phyloP scores from a whole-genome alignment of 2,329 filamentous ascomycete species.

The Monosporascus sp. region DNA sequence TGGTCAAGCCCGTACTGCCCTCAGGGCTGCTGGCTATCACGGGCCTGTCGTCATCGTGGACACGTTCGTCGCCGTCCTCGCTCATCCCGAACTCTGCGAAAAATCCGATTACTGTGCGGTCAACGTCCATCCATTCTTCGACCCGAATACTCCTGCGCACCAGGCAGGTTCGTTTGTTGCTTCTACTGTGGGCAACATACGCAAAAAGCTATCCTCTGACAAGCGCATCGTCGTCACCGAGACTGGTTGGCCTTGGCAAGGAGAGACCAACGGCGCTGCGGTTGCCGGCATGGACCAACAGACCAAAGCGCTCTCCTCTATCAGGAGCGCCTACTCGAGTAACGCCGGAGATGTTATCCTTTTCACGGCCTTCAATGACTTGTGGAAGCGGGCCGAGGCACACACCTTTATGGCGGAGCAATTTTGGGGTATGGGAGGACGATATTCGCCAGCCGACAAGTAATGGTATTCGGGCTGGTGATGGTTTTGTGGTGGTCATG shows the following conservation, averaged over 20 bases:
- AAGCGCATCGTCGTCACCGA: conserved; percentile 73
- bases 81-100: conserved; percentile 64
- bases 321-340: conserved; percentile 53
- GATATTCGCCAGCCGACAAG: conserved; percentile 23
- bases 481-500: neutral
- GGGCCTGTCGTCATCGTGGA: conserved; percentile 78
- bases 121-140: conserved; percentile 84
- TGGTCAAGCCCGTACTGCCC: conserved; percentile 46
- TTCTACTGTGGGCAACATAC: conserved; percentile 44
- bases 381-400: conserved; percentile 65
- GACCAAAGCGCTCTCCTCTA: conserved; percentile 55
- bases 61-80: conserved; percentile 63
- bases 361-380: conserved; percentile 74
- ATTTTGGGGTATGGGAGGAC: conserved; percentile 62
- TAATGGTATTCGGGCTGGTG: conserved; percentile 4
- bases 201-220: conserved; percentile 32
- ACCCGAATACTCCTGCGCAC: conserved; percentile 52
- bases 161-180: conserved; percentile 63
- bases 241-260: conserved; percentile 75
- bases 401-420: conserved; percentile 66
- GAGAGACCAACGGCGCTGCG: conserved; percentile 59
- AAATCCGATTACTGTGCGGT: conserved; percentile 72
- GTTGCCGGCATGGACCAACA: conserved; percentile 66
- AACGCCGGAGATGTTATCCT: conserved; percentile 54
- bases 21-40: conserved; percentile 59